These are phyloP conservation scores for Magnusiomyces tetraspermus DNA, from an alignment of 1,139 yeast species.

Conservation along the genomic window DNA sequence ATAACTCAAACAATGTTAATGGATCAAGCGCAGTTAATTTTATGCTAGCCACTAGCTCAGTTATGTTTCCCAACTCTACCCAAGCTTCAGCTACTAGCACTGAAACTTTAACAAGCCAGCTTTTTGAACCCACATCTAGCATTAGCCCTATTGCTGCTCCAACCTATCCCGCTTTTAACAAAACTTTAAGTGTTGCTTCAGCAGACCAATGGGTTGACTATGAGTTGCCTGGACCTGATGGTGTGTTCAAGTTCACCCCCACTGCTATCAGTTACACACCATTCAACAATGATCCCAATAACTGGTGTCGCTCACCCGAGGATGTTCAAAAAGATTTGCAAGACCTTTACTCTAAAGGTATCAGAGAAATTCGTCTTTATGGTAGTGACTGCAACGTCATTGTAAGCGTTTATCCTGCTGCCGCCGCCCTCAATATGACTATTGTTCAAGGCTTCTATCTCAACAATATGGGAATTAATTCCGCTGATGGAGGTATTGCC, in stretches of 20 bases:
- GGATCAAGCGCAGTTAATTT: no score
- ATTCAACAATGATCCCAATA: conserved; percentile 48
- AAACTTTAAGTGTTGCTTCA: not conserved
- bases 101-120: no score
- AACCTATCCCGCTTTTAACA: not conserved
- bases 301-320: conserved; percentile 52
- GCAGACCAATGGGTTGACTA: not conserved
- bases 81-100: no score
- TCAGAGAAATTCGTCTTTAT: conserved; percentile 59
- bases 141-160: no score
- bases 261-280: conserved; percentile 70
- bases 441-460: conserved; percentile 90
- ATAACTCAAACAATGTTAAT: no score
- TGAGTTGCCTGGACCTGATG: not conserved
- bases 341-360: conserved; percentile 50
- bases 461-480: conserved; percentile 47
- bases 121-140: no score
- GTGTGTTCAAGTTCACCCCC: conserved; percentile 36
- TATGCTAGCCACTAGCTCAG: no score
- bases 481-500: conserved; percentile 52
- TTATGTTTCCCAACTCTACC: no score
- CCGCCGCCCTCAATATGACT: conserved; percentile 49
- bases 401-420: conserved; percentile 53
- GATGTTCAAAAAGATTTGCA: conserved; percentile 52
- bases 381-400: conserved; percentile 79